Conservation (phyloP, 208 protist genomes). For the Plasmodiophora brassicae region DNA sequence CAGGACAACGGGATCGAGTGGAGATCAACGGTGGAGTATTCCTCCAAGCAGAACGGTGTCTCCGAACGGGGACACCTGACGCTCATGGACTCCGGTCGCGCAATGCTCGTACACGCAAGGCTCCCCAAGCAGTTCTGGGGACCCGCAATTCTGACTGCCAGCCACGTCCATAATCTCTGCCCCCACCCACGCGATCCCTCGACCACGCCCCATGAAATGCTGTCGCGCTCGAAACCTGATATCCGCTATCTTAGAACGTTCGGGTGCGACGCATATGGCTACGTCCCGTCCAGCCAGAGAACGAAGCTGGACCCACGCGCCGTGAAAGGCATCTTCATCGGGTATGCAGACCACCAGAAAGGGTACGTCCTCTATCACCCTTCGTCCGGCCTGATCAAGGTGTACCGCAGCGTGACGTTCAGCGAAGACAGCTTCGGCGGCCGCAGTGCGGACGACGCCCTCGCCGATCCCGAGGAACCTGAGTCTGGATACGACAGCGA, state of each 20-base stretch:
- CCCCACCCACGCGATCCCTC: neutral
- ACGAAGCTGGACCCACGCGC: neutral
- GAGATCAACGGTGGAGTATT: neutral
- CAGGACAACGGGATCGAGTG: neutral
- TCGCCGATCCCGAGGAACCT: neutral
- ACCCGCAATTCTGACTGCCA: neutral
- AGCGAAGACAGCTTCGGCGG: neutral
- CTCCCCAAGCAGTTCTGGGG: slow-evolving; percentile 11
- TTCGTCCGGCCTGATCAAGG: neutral
- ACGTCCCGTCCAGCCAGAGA: neutral
- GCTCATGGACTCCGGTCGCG: neutral
- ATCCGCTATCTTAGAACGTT: neutral
- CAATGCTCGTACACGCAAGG: neutral
- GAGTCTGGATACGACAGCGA: neutral
- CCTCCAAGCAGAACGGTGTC: neutral
- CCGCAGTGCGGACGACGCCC: neutral
- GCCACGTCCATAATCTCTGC: neutral
- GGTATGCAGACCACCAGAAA: neutral
- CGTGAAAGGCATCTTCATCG: neutral
- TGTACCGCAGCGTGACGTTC: neutral
- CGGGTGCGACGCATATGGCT: neutral
- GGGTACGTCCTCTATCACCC: neutral
- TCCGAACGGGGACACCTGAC: neutral
- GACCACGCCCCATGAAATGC: neutral
- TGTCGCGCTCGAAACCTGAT: neutral